Evolutionary conservation across 2,329 filamentous ascomycete genomes (phyloP).

Genomic region (Pseudomassariella vexata): DNA sequence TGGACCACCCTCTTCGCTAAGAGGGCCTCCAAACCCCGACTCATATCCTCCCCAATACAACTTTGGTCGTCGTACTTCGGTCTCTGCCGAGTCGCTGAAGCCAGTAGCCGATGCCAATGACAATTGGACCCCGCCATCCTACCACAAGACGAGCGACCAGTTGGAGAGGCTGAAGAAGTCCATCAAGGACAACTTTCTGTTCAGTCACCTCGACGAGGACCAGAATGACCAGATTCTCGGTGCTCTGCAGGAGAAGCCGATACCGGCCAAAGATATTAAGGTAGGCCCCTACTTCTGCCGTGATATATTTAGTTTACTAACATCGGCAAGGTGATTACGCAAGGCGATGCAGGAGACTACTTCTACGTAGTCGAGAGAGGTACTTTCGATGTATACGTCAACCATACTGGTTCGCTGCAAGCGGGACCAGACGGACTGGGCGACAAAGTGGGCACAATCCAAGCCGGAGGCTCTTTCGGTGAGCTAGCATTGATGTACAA

Average conservation of each 20-base stretch:
- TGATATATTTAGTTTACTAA: neutral
- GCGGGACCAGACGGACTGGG: constrained; percentile 79
- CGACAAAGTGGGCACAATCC: constrained; percentile 72
- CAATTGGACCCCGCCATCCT: constrained; percentile 83
- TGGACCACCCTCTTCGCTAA: constrained; percentile 35
- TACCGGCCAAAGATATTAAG: constrained; percentile 82
- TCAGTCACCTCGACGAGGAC: constrained; percentile 91
- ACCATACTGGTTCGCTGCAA: constrained; percentile 69
- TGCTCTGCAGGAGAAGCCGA: constrained; percentile 88
- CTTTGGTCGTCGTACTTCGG: constrained; percentile 86
- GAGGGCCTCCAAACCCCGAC: constrained; percentile 51
- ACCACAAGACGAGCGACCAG: constrained; percentile 80
- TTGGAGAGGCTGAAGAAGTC: constrained; percentile 71
- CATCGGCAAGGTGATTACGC: constrained; percentile 70
- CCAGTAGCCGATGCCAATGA: constrained; percentile 77
- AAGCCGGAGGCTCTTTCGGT: constrained; percentile 88
- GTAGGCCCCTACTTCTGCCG: constrained; percentile 29
- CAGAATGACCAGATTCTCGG: constrained; percentile 82
- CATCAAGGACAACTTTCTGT: constrained; percentile 87
- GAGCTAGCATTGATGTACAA: constrained; percentile 99
- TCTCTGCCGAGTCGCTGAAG: constrained; percentile 94
- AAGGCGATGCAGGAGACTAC: constrained; percentile 93
- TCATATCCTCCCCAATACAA: constrained; percentile 91
- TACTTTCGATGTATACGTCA: constrained; percentile 86
- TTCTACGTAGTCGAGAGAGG: constrained; percentile 97